A percentile compares a stretch with the other conserved stretches of the same genome.
phyloP scores from a whole-genome alignment of 257 asterid species.

The Salvia splendens region DNA sequence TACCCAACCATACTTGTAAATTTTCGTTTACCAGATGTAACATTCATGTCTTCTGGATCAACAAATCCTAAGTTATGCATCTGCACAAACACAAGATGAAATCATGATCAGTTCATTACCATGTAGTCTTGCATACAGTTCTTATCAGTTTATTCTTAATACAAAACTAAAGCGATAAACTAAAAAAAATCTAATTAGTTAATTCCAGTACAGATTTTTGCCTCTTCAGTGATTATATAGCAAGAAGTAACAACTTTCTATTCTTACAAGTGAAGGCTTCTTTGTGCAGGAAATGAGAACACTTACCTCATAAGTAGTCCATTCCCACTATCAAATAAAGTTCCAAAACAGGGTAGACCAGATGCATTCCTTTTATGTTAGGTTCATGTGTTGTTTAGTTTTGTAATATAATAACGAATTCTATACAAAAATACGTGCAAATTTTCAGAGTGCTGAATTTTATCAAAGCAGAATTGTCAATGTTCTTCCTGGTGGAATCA shows the following conservation, averaged over 20 bases:
- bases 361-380: not conserved
- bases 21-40: conserved; percentile 80
- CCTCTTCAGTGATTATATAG: not conserved
- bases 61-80: conserved; percentile 91
- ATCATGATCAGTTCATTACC: not conserved
- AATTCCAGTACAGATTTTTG: not conserved
- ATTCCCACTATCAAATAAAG: conserved; percentile 3
- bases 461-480: not conserved
- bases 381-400: conserved; percentile 6
- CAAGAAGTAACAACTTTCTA: not conserved
- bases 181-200: not conserved
- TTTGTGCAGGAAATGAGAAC: not conserved
- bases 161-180: conserved; percentile 1
- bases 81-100: conserved; percentile 44
- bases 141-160: not conserved
- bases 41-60: conserved; percentile 96
- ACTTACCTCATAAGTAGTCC: conserved; percentile 13
- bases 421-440: not conserved
- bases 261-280: not conserved
- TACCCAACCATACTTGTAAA: conserved; percentile 81
- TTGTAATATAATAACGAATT: not conserved
- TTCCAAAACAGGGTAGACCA: not conserved
- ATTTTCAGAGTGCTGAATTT: not conserved
- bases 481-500: conserved; percentile 5
- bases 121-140: conserved; percentile 1